Evolutionary conservation across 2,329 filamentous ascomycete genomes (phyloP).

Genomic region (Pseudocercospora pini-densiflorae): DNA sequence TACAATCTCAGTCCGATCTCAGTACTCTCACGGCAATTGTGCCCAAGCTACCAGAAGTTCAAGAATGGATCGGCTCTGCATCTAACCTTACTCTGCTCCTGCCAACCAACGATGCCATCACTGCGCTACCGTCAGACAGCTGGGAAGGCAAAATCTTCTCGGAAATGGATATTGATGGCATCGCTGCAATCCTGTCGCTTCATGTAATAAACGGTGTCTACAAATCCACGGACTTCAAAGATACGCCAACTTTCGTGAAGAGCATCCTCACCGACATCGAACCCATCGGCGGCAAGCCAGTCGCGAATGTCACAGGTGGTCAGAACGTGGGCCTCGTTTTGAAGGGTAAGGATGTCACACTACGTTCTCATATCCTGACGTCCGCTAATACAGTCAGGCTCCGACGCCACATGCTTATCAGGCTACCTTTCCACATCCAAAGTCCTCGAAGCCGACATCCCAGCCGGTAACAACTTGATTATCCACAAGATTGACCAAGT

Average conservation of each 20-base stretch:
- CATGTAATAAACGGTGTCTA: background rate
- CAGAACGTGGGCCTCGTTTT: conserved; percentile 53
- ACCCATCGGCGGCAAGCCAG: conserved; percentile 40
- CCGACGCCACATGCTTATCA: background rate
- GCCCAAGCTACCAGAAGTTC: conserved; percentile 24
- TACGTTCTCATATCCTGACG: background rate
- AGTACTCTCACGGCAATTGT: conserved; percentile 24
- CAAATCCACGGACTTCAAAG: background rate
- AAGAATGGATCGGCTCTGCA: conserved; percentile 16
- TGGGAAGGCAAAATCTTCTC: background rate
- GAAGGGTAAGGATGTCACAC: conserved; percentile 14
- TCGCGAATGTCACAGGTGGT: conserved; percentile 63
- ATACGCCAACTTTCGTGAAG: conserved; percentile 42
- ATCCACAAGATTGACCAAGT: conserved; percentile 53
- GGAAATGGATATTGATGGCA: background rate
- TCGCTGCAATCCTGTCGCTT: background rate
- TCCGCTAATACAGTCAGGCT: background rate
- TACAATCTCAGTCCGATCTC: conserved; percentile 20
- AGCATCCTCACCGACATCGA: conserved; percentile 56
- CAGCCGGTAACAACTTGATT: conserved; percentile 40
- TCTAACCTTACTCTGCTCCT: conserved; percentile 65
- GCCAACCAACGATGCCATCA: conserved; percentile 63
- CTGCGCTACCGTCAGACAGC: background rate
- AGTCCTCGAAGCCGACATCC: conserved; percentile 20
- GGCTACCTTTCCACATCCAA: conserved; percentile 3